These are phyloP conservation scores for Globisporangium rhizosaccharum DNA, from an alignment of 352 stramenopile species.

Conservation along the genomic window DNA sequence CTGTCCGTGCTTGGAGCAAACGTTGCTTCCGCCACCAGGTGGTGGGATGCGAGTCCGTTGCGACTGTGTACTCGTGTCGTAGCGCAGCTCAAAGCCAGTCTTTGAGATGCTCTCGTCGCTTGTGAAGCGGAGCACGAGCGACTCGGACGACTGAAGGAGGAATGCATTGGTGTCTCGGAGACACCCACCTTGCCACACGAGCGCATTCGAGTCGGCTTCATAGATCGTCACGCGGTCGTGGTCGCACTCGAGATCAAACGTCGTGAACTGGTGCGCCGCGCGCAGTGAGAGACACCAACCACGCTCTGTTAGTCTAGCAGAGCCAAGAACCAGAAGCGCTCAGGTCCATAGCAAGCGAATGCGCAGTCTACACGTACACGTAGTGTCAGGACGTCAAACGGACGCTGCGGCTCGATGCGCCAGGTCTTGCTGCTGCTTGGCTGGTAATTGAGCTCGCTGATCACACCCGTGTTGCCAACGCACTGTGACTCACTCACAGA, in stretches of 20 bases:
- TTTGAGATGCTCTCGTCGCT: conserved; percentile 39
- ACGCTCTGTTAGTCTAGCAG: background rate
- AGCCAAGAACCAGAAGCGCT: background rate
- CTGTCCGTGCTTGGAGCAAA: conserved; percentile 38
- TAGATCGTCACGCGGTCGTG: conserved; percentile 55
- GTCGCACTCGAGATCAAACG: conserved; percentile 64
- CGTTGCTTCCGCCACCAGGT: conserved; percentile 12
- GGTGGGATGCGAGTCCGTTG: conserved; percentile 22
- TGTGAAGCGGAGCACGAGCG: conserved; percentile 32
- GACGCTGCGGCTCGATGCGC: conserved; percentile 23
- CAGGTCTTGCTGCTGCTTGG: conserved; percentile 28
- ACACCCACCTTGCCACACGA: conserved; percentile 57
- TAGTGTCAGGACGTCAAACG: conserved; percentile 26
- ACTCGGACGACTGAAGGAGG: conserved; percentile 22
- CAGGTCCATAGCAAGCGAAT: background rate
- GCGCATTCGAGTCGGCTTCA: conserved; percentile 13
- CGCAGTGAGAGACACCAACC: too few species aligned
- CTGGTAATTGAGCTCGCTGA: conserved; percentile 30
- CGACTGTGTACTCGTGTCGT: conserved; percentile 24
- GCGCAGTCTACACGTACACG: conserved; percentile 2
- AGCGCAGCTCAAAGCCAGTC: conserved; percentile 41
- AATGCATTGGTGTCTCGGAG: conserved; percentile 30
- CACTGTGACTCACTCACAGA: conserved; percentile 19
- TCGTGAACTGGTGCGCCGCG: conserved; percentile 19
- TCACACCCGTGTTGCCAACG: conserved; percentile 13